Evolutionary conservation across 1,139 yeast species (phyloP), one percentile per base, ranked within the genome.

Genomic region (Diutina neorugosa): DNA sequence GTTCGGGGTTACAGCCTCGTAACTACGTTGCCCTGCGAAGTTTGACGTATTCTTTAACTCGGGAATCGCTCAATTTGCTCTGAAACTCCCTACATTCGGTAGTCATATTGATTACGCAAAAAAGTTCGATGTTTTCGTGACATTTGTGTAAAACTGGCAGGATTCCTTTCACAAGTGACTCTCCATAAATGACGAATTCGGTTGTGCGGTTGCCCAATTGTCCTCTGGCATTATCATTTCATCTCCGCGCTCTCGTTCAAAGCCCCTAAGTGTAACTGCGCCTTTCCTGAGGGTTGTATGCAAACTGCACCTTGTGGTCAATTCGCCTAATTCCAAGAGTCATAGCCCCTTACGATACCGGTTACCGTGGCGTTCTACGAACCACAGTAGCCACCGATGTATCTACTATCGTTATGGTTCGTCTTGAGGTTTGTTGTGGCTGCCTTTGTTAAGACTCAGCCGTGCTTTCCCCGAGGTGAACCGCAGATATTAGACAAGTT

Each of bases 401-500:
- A 11, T 27, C 50, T 46, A 46, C 41, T 46, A 46, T 44, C 48
- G 19, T 27, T 27, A 37, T 46, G 25, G 37, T 16, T 16, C 18
- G 18, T n/a, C 21, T 18, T 46, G n/a, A n/a, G 20, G 48, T 5
- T 44, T n/a, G 48, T 16, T 3, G 34, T 23, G 18, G 50, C 50
- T 7, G 50, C 50, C 8, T 46, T 46, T 46, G 50, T 46, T 8
- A 8, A 19, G 8, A 14, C 50, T 12, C 50, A 46, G 40, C 18
- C 23, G n/a, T 46, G 50, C 16, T 23, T 44, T 8, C n/a, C 37
- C 12, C 40, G 14, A 7, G n/a, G 21, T 9, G 20, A 23, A 19
- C 37, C n/a, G 5, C 40, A 16, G 50, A 14, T 57, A 4, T 57
- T 77, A 16, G 67, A 65, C 8, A 66, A 67, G 7, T 69, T 74